A percentile compares a stretch with the other conserved stretches of the same genome.
These are phyloP conservation scores for Chaetothyriales sp. DNA, from an alignment of 2,329 filamentous ascomycete genomes.

Conservation along the genomic window DNA sequence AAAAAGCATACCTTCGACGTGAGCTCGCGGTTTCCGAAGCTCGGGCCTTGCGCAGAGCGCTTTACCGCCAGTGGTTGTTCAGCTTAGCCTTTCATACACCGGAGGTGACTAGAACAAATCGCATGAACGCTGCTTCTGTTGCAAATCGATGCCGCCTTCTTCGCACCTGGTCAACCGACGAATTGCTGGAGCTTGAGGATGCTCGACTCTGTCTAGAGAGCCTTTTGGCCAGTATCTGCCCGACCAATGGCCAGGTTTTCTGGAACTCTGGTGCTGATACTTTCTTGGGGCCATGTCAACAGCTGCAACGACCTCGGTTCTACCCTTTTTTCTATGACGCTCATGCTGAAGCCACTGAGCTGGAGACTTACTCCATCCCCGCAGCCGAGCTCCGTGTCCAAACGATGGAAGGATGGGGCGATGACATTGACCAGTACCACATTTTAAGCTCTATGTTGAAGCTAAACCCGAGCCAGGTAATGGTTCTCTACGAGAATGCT, in stretches of 20 bases:
- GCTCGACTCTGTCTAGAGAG: conserved; percentile 40
- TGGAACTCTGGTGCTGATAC: conserved; percentile 7
- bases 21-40: conserved; percentile 36
- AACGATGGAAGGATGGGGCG: conserved; percentile 45
- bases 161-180: conserved; percentile 41
- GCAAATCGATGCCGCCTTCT: conserved; percentile 40
- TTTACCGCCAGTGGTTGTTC: conserved; percentile 49
- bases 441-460: conserved; percentile 51
- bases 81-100: conserved; percentile 41
- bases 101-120: conserved; percentile 35
- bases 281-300: not conserved
- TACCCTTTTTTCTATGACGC: conserved; percentile 12
- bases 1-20: conserved; percentile 39
- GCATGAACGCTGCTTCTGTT: conserved; percentile 32
- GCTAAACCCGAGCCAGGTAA: conserved; percentile 43
- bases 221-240: conserved; percentile 42
- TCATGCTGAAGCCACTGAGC: not conserved
- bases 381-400: conserved; percentile 31
- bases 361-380: conserved; percentile 13
- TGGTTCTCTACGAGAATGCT: conserved; percentile 42
- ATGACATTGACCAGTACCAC: conserved; percentile 49
- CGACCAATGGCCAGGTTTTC: conserved; percentile 37
- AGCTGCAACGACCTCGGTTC: not conserved
- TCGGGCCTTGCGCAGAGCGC: conserved; percentile 38
- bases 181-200: conserved; percentile 46